Evolutionary conservation across 208 protist species (phyloP), one percentile per base, ranked within the genome.

Genomic region (Acanthamoeba royreba): DNA sequence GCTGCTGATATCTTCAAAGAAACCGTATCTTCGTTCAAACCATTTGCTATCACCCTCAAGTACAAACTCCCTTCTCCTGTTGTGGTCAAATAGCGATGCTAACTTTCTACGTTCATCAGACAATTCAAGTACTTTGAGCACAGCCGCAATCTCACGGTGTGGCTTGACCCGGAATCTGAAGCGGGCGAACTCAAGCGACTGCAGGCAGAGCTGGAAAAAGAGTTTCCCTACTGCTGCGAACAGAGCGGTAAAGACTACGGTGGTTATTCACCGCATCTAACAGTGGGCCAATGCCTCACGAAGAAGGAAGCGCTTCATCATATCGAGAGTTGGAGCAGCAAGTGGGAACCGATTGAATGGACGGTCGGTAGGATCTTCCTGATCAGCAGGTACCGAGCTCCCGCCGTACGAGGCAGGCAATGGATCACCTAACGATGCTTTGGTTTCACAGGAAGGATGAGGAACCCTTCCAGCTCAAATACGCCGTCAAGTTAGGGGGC

Each of bases 61-160:
- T 83, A 83, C 15, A 58, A 22, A 58, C 49, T 58, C 49, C 15
- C 49, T 22, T n/a, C 22, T 58, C 22, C 49, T n/a, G n/a, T n/a
- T n/a, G n/a, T n/a, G n/a, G n/a, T n/a, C n/a, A n/a, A n/a, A n/a
- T n/a, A n/a, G n/a, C n/a, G n/a, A n/a, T n/a, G n/a, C 13, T 58
- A 58, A 79, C 35, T 79, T 17, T 40, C 3, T 40, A 9, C 28
- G 33, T 79, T n/a, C 1, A 2, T 15, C 58, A 55, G 81, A 7
- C 38, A 92, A 9, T 92, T 92, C 33, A 55, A 92, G 43, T 77
- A 42, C 63, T 92, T 92, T 33, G 87, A 92, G 35, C 87, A 92
- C 87, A 92, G 87, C 43, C 38, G 46, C 25, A 92, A 77, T 40
- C 40, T 58, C 17, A 92, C 58, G 13, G 87, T 77, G 40, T 92